Evolutionary conservation across 2,329 filamentous ascomycete genomes (phyloP), one percentile per base, ranked within the genome.

Genomic region (Colletotrichum orchidophilum): DNA sequence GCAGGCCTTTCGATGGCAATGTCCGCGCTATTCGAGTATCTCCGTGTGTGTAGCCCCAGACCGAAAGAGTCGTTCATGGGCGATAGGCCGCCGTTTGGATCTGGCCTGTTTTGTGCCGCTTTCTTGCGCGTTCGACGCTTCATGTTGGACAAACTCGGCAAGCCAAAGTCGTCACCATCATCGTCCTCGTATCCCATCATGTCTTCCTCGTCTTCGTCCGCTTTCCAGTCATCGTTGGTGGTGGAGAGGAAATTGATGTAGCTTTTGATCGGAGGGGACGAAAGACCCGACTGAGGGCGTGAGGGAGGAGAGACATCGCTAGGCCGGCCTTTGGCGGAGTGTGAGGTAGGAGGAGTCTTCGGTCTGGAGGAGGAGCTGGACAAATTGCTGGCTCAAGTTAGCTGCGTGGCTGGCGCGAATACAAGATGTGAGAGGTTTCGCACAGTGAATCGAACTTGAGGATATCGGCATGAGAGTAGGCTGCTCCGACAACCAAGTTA

Each of bases 391-490:
- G 31, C 35, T 39, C 60, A 31, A 39, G 72, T 79, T 39, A 70
- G 72, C 46, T 18, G 5, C 11, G 15, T n/a, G 39, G 27, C 46
- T 24, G 12, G n/a, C 13, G 5, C 2, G 15, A 18, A 21, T 39
- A 29, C 5, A 27, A 5, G n/a, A 39, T 27, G 46, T n/a, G 52
- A n/a, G 35, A 46, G 39, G 18, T 15, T 46, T 81, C 88, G 75
- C 88, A 96, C 94, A 96, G 77, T 31, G 91, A 90, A 78, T 94
- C 94, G 78, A 96, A 93, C 82, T 96, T 97, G 76, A 98, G 87
- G 79, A 97, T 94, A 83, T 98, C 95, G 31, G 96, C 94, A 82
- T 99, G 96, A 15, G 96, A 98, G 80, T 99, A 99, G 55, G 95
- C 93, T 67, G 96, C 96, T 75, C 96, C 96, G 71, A 98, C 93